Conservation (phyloP, 2,329 filamentous ascomycete species). For the Colletotrichum theobromicola region DNA sequence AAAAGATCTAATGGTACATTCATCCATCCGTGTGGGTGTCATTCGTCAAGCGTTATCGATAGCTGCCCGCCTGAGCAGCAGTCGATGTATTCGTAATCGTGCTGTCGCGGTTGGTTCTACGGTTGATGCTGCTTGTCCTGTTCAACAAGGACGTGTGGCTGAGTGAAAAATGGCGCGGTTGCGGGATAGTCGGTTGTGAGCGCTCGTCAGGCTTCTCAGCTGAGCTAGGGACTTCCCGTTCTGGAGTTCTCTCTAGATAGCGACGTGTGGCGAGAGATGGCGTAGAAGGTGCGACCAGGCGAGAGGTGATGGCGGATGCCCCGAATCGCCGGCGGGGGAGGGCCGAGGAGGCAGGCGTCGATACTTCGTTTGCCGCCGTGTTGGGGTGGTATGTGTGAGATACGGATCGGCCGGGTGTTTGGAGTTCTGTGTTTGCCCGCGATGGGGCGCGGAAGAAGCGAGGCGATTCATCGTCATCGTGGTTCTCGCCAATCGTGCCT, state of each 20-base stretch:
- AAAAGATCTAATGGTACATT: constrained; percentile 26
- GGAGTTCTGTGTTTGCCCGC: constrained; percentile 62
- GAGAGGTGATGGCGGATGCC: constrained; percentile 52
- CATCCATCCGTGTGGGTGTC: constrained; percentile 25
- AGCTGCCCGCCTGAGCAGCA: constrained; percentile 44
- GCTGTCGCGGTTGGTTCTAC: constrained; percentile 48
- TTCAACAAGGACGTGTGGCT: constrained; percentile 45
- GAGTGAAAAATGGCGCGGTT: constrained; percentile 46
- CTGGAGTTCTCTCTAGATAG: constrained; percentile 53
- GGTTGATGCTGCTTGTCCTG: constrained; percentile 51
- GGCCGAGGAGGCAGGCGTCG: constrained; percentile 45
- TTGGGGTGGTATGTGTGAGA: constrained; percentile 42
- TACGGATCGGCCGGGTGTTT: constrained; percentile 31
- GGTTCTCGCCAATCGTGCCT: constrained; percentile 45
- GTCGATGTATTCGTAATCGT: constrained; percentile 44
- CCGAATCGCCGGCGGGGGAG: constrained; percentile 60
- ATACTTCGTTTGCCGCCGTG: constrained; percentile 15
- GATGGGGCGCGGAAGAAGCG: constrained; percentile 62
- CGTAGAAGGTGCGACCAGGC: constrained; percentile 45
- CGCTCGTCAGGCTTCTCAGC: constrained; percentile 47
- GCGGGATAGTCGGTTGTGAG: constrained; percentile 28
- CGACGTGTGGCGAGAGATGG: constrained; percentile 47
- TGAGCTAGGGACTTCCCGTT: constrained; percentile 42
- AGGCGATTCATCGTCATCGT: constrained; percentile 50
- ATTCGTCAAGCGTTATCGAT: constrained; percentile 46